Evolutionary conservation across 1,284 basidiomycete species (phyloP), one percentile per base, ranked within the genome.

Genomic region (Malassezia slooffiae): DNA sequence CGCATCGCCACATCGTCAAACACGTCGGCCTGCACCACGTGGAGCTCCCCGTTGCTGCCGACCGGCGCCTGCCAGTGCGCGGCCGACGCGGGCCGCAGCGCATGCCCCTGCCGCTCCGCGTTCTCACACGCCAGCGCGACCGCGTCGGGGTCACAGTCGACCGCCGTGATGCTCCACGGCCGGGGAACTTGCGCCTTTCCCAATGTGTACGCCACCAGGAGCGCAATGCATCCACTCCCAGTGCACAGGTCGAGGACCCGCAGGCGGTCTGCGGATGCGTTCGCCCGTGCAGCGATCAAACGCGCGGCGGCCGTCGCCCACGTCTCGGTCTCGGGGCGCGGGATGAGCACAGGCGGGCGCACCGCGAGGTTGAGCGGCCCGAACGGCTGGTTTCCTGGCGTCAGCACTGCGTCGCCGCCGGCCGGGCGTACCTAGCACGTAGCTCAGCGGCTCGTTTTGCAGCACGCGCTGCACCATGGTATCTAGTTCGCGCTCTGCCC

Each of bases 341-440:
- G 49, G 12, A 51, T 42, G 3, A 51, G 38, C 3, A 48, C 29
- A 2, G 49, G 49, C 12, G 44, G 16, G 17, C 44, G 43, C 10
- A 37, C 35, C 4, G 12, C 21, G 11, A 51, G n/a, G 1, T 22
- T 11, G 4, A 51, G 6, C 1, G 43, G 36, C 10, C 49, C 49
- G 20, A 51, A 51, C 1, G 49, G 49, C 38, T 51, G 49, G 8
- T 15, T 31, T n/a, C n/a, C n/a, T n/a, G n/a, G n/a, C n/a, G n/a
- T n/a, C n/a, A n/a, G n/a, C n/a, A n/a, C n/a, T n/a, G n/a, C n/a
- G n/a, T n/a, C n/a, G n/a, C n/a, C n/a, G n/a, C n/a, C n/a, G n/a
- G n/a, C n/a, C n/a, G n/a, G n/a, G n/a, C n/a, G n/a, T n/a, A 3
- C 49, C 49, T 1, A 51, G 13, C 15, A 51, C 41, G 30, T 51